A percentile compares a stretch with the other conserved stretches of the same genome.
Conservation (phyloP, 371 early-diverging fungal species). For the Caulochytrium protostelioides region DNA sequence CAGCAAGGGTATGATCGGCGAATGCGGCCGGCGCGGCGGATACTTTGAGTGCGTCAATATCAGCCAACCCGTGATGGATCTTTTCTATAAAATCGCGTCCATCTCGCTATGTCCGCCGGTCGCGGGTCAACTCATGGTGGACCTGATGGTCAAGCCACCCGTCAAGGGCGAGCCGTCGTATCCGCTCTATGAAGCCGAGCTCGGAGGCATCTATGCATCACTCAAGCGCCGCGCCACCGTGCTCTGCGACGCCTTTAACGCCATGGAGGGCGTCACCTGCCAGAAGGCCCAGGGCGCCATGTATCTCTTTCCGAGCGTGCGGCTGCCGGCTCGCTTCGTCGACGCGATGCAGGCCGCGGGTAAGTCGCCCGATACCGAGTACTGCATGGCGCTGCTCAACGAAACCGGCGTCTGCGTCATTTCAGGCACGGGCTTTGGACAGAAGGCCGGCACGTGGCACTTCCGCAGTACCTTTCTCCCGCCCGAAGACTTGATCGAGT, state of each 20-base stretch:
- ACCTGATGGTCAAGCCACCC: constrained; percentile 88
- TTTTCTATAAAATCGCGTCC: constrained; percentile 81
- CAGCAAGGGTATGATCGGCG: constrained; percentile 94
- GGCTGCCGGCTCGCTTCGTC: constrained; percentile 47
- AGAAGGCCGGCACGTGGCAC: constrained; percentile 73
- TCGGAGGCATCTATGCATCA: constrained; percentile 51
- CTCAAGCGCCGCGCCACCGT: constrained; percentile 52
- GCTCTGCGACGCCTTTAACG: constrained; percentile 55
- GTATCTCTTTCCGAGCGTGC: constrained; percentile 81
- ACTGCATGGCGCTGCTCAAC: constrained; percentile 70
- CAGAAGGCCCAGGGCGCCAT: constrained; percentile 79
- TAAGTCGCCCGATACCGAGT: constrained; percentile 60
- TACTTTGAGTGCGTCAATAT: constrained; percentile 76
- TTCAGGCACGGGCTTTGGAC: constrained; percentile 76
- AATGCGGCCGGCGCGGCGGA: constrained; percentile 93
- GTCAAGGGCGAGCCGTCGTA: constrained; percentile 51
- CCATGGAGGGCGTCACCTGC: constrained; percentile 63
- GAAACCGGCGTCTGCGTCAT: constrained; percentile 84
- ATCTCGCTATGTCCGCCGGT: constrained; percentile 70
- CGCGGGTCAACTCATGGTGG: constrained; percentile 37
- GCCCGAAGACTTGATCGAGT: constrained; percentile 70
- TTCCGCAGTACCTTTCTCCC: constrained; percentile 92
- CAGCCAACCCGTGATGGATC: constrained; percentile 44
- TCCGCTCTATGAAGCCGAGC: constrained; percentile 47
- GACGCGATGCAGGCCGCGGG: constrained; percentile 42